These are phyloP conservation scores for Pulveroboletus sp. DNA, from an alignment of 768 basidiomycete genomes.

Conservation along the genomic window DNA sequence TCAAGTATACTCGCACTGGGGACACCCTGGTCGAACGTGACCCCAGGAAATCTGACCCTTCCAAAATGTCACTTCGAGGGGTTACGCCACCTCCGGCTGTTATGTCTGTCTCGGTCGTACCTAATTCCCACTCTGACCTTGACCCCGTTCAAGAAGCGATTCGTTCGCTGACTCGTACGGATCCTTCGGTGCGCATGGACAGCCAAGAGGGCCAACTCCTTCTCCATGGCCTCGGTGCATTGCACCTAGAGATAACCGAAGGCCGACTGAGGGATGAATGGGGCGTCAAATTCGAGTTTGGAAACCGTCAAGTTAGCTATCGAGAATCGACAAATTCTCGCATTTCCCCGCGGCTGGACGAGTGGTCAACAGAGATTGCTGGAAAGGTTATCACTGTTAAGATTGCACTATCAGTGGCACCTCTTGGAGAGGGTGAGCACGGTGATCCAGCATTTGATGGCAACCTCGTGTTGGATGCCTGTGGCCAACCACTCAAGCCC, in stretches of 20 bases:
- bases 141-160: slow-evolving; percentile 77
- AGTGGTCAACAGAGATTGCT: slow-evolving; percentile 62
- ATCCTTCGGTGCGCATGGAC: slow-evolving; percentile 84
- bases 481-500: slow-evolving; percentile 48
- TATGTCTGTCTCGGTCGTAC: slow-evolving; percentile 80
- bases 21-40: slow-evolving; percentile 73
- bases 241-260: slow-evolving; percentile 89
- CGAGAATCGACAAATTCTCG: slow-evolving; percentile 51
- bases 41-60: slow-evolving; percentile 31
- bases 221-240: slow-evolving; percentile 78
- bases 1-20: slow-evolving; percentile 82
- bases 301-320: slow-evolving; percentile 75
- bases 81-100: slow-evolving; percentile 81
- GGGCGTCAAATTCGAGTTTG: slow-evolving; percentile 74
- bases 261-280: slow-evolving; percentile 79
- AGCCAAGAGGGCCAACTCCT: slow-evolving; percentile 80
- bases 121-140: slow-evolving; percentile 76
- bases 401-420: slow-evolving; percentile 54
- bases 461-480: slow-evolving; percentile 63
- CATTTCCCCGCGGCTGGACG: slow-evolving; percentile 32
- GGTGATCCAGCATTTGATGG: slow-evolving; percentile 75
- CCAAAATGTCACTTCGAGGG: slow-evolving; percentile 48
- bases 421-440: slow-evolving; percentile 51
- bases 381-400: slow-evolving; percentile 53
- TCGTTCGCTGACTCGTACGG: slow-evolving; percentile 71